Evolutionary conservation across 352 stramenopile species (phyloP).

Genomic region (Globisporangium parvum): DNA sequence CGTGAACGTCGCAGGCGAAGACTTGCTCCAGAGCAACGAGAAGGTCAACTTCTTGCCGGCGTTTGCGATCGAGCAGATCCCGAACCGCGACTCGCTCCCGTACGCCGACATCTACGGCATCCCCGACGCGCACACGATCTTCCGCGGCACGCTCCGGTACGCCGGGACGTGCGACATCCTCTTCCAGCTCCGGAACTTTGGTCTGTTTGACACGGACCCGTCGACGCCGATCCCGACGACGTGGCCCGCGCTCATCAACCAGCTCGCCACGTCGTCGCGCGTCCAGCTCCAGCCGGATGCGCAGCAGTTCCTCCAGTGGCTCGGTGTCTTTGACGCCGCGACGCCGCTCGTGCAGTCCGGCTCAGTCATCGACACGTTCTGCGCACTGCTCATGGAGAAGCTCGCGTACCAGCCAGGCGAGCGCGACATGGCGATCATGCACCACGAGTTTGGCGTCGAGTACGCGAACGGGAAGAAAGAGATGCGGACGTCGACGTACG

Average conservation of each 20-base stretch:
- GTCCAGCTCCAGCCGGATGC: slow-evolving; percentile 44
- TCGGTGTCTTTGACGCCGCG: slow-evolving; percentile 53
- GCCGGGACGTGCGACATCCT: slow-evolving; percentile 89
- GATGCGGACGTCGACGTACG: slow-evolving; percentile 86
- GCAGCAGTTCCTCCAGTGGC: slow-evolving; percentile 67
- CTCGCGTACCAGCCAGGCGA: slow-evolving; percentile 87
- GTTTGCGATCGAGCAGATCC: slow-evolving; percentile 93
- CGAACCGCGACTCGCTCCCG: slow-evolving; percentile 91
- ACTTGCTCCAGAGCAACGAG: slow-evolving; percentile 85
- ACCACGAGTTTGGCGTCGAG: slow-evolving; percentile 85
- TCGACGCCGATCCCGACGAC: slow-evolving; percentile 38
- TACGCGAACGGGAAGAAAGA: slow-evolving; percentile 80
- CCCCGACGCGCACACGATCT: slow-evolving; percentile 86
- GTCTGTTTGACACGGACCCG: slow-evolving; percentile 79
- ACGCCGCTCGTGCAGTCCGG: slow-evolving; percentile 48
- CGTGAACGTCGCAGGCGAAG: slow-evolving; percentile 79
- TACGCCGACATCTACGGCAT: slow-evolving; percentile 95
- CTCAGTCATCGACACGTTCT: slow-evolving; percentile 83
- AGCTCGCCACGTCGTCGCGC: slow-evolving; percentile 32
- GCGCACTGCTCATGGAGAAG: slow-evolving; percentile 82
- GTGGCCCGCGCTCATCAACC: slow-evolving; percentile 83
- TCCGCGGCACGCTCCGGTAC: slow-evolving; percentile 93
- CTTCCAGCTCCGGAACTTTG: slow-evolving; percentile 87
- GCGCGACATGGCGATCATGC: slow-evolving; percentile 94
- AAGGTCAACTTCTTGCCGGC: slow-evolving; percentile 84